Base-by-base conservation (phyloP, 164 flowering plant species). In the Warburgia ugandensis region DNA sequence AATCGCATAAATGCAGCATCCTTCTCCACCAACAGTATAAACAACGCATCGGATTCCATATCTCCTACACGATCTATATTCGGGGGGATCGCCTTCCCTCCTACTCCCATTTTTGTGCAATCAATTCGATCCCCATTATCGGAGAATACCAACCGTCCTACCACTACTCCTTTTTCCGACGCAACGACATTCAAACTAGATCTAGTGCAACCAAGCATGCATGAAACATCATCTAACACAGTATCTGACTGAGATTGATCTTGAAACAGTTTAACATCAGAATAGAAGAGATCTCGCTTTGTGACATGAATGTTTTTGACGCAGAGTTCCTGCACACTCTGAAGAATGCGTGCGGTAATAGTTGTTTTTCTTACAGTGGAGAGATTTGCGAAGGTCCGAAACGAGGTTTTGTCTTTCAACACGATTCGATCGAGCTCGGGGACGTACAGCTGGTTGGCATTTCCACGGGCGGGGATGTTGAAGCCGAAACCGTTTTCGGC, bases 401-500 rank as follows among this genome's bases (percentile, higher is more conserved):
- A 17, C 32, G 91, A 70, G 41, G 80, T 58, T 48, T 92, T 92
- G 58, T 84, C 89, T 48, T 82, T 84, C 31, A 92, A 71, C 25
- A 92, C 99, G 41, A 92, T 88, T 19, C 99, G 89, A 52, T 92
- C 97, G 43, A 92, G 91, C 64, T 92, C 92, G 20, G 99, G 97
- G 28, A 92, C 85, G 72, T 86, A 92, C 48, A 92, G 78, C 63
- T 92, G 99, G 72, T 88, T 92, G 25, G 91, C 59, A 62, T 79
- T 59, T 69, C 85, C 54, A 29, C 99, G 95, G 17, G 95, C 71
- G 29, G 99, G 99, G 47, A 88, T 76, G 58, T 64, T 58, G 78
- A 78, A 80, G 57, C 91, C 58, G 78, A 87, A 88, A 33, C 98
- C 98, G 19, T 64, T 3, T 38, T 86, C 94, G 61, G 79, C 16